Base-by-base conservation (phyloP, 2,329 filamentous ascomycete species). In the Cladophialophora psammophila region DNA sequence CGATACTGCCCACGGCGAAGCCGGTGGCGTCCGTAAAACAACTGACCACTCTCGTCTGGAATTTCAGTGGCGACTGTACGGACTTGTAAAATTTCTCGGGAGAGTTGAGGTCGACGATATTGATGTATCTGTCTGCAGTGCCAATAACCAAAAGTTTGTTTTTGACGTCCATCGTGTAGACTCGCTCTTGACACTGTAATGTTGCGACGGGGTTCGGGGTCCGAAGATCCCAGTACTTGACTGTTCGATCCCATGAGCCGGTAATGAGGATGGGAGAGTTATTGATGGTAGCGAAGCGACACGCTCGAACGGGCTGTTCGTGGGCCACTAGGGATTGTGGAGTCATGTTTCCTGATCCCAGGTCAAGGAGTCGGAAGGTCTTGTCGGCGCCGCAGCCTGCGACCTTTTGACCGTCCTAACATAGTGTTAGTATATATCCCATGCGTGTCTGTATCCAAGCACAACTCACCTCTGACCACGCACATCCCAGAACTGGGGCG, bases 1-100 rank as follows among this genome's bases (percentile, higher is more conserved):
- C 95, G 74, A 99, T 97, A 77, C 92, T 96, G 63, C 95, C 95
- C 59, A 99, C 92, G 0, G 95, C 95, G 76, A 96, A 99, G 5
- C 95, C 95, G 0, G 89, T 89, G 6, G 93, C 91, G 77, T 99
- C 94, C 13, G 90, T 89, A 78, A 99, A 99, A 83, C 94, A 98
- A 82, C 91, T 95, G 60, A 98, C 92, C 12, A 96, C 93, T 66
- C 94, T 86, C 1, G 95, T 99, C 85, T 99, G 95, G 93, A 94
- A 99, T 82, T 99, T 99, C 53, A 99, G 86, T 2, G 95, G 95
- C 76, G 93, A 97, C 81, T 97, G 93, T 59, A 97, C 86, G 9
- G 92, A 94, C 86, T 99, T 99, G 87, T 96, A 97, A 80, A 97
- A 93, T 74, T 92, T 93, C 61, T 87, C 88, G 3, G 95, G 95